These are phyloP conservation scores for Populus tomentosa DNA, from an alignment of 441 rosid genomes.

Conservation along the genomic window DNA sequence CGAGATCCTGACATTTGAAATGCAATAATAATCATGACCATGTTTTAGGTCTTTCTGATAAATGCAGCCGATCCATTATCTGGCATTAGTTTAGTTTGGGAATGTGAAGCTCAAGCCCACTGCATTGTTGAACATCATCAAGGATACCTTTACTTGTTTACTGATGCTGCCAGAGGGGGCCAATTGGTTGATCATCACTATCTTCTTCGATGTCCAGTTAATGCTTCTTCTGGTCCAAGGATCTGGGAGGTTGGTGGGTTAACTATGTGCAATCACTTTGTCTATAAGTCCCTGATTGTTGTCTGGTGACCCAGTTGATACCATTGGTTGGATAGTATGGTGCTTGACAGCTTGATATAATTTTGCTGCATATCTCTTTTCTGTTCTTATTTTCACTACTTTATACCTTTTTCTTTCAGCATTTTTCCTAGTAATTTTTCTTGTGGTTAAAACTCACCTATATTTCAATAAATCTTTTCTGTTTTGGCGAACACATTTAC, in stretches of 20 bases:
- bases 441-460: not conserved
- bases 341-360: not conserved
- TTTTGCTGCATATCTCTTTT: not conserved
- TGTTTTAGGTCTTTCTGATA: slow-evolving; percentile 88
- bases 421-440: not conserved
- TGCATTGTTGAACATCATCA: slow-evolving; percentile 93
- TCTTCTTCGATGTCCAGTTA: slow-evolving; percentile 59
- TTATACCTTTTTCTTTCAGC: not conserved
- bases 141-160: slow-evolving; percentile 73
- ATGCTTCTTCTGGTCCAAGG: slow-evolving; percentile 44
- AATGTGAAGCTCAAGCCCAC: slow-evolving; percentile 75
- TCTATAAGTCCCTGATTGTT: not conserved
- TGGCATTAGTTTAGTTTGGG: slow-evolving; percentile 76
- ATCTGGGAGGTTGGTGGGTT: slow-evolving; percentile 75
- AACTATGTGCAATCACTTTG: not conserved
- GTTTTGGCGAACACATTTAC: not conserved
- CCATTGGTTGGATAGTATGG: too few relatives aligned
- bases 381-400: not conserved
- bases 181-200: slow-evolving; percentile 61
- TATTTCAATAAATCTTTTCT: not conserved
- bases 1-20: slow-evolving; percentile 14
- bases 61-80: slow-evolving; percentile 91
- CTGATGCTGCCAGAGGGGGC: slow-evolving; percentile 70
- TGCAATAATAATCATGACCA: slow-evolving; percentile 28
- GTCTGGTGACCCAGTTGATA: too few relatives aligned